Evolutionary conservation across 1,139 yeast genomes (phyloP), one percentile per base, ranked within the genome.

Genomic region (Hemisphaericaspora lyxosophila): DNA sequence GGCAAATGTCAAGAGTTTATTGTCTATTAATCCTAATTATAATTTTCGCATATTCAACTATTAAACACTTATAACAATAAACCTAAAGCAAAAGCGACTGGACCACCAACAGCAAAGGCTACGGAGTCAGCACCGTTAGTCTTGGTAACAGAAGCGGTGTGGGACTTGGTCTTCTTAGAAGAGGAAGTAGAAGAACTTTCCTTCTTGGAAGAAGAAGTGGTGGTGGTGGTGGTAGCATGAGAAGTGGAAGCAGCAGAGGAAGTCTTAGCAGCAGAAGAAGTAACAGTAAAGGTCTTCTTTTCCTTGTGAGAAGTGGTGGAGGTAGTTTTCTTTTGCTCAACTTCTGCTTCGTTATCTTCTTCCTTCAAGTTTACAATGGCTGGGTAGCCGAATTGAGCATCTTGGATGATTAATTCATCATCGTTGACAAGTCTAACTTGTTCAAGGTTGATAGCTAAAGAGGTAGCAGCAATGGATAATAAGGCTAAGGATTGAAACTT

Each of bases 101-200:
- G 47, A 33, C 49, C 46, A 33, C 45, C 44, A 25, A 42, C 46
- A 23, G 46, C 39, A 19, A 42, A 42, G 16, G 39, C 42, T 33
- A 39, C 43, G 11, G 44, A 34, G 31, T 39, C 50, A 41, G 37
- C 54, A 31, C 42, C 50, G 41, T 46, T 46, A 24, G 53, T 48
- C 41, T 47, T 48, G 39, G 51, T 47, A 19, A 47, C 40, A 26
- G 51, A 47, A 34, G 44, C 44, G 25, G 50, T 47, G 15, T 39
- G 31, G 33, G 52, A 36, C 31, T 41, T 41, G 37, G 37, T 16
- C 31, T 38, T 40, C n/a, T 28, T 32, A 29, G 30, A 12, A 12
- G 41, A 34, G 25, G 41, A 15, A 14, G 36, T 26, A 15, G 33
- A 15, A 16, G 40, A 20, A 15, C 38, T 32, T 14, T 34, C 19